These are phyloP conservation scores for Zymoseptoria pseudotritici DNA, from an alignment of 2,329 filamentous ascomycete genomes.

Conservation along the genomic window DNA sequence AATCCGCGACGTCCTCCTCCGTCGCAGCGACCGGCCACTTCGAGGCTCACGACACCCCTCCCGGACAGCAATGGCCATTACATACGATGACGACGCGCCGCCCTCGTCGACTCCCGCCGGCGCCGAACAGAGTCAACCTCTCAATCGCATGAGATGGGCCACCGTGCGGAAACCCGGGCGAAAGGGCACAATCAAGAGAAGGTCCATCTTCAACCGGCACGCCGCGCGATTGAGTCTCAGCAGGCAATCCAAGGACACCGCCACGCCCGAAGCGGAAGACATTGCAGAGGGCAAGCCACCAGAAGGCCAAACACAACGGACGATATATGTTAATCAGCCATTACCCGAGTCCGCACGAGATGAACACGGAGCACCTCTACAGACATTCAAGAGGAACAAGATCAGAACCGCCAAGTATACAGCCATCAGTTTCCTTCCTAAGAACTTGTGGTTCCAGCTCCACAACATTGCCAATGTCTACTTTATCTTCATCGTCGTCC, in stretches of 20 bases:
- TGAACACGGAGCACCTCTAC: conserved; percentile 66
- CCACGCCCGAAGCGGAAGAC: conserved; percentile 26
- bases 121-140: conserved; percentile 45
- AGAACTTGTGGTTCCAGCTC: conserved; percentile 96
- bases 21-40: conserved; percentile 3
- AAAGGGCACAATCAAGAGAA: conserved; percentile 69
- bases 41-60: conserved; percentile 3
- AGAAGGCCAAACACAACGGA: conserved; percentile 41
- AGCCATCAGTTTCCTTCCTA: conserved; percentile 85
- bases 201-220: conserved; percentile 67
- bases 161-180: conserved; percentile 78
- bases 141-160: conserved; percentile 84
- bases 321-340: conserved; percentile 78
- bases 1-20: background rate
- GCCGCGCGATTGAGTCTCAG: conserved; percentile 21
- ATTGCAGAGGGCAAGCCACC: conserved; percentile 23
- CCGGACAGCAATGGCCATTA: conserved; percentile 11
- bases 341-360: conserved; percentile 69
- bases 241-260: conserved; percentile 35
- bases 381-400: conserved; percentile 80
- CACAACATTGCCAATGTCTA: conserved; percentile 98
- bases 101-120: conserved; percentile 23
- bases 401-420: conserved; percentile 98
- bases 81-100: conserved; percentile 11
- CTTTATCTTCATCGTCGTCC: conserved; percentile 92